phyloP scores from a whole-genome alignment of 306 rosid species.

The Pyrus communis region DNA sequence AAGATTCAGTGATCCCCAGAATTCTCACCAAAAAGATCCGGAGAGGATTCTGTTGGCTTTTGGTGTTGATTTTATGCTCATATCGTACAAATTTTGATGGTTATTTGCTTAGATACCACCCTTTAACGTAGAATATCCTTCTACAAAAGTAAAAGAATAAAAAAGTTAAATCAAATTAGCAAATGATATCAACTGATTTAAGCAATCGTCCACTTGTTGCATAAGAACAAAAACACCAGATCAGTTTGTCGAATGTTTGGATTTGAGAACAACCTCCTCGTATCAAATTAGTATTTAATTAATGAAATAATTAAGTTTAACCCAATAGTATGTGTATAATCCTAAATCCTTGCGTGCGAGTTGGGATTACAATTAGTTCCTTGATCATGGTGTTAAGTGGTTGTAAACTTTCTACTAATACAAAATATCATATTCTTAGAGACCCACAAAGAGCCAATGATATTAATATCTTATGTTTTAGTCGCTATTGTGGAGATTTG shows the following conservation, averaged over 20 bases:
- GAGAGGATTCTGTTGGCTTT: no score
- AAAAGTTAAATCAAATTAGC: no score
- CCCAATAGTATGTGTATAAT: not conserved
- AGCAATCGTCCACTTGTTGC: not conserved
- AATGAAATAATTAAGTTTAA: not conserved
- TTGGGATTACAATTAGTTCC: not conserved
- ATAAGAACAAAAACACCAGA: not conserved
- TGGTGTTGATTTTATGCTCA: no score
- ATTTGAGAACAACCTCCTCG: no score
- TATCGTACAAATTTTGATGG: no score
- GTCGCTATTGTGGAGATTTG: no score
- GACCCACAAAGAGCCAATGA: not conserved
- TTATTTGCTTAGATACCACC: no score
- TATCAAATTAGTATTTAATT: not conserved
- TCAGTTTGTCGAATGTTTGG: not conserved
- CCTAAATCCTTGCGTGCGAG: not conserved
- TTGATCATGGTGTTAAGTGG: not conserved
- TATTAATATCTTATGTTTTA: not conserved
- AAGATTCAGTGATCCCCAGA: fast-evolving
- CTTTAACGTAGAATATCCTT: no score
- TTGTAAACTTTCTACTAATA: not conserved
- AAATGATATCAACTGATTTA: no score
- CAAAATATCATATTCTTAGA: not conserved
- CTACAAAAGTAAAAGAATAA: no score
- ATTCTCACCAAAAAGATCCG: no score